Evolutionary conservation across 352 stramenopile species (phyloP), one percentile per base, ranked within the genome.

Genomic region (Elongisporangium undulatum): DNA sequence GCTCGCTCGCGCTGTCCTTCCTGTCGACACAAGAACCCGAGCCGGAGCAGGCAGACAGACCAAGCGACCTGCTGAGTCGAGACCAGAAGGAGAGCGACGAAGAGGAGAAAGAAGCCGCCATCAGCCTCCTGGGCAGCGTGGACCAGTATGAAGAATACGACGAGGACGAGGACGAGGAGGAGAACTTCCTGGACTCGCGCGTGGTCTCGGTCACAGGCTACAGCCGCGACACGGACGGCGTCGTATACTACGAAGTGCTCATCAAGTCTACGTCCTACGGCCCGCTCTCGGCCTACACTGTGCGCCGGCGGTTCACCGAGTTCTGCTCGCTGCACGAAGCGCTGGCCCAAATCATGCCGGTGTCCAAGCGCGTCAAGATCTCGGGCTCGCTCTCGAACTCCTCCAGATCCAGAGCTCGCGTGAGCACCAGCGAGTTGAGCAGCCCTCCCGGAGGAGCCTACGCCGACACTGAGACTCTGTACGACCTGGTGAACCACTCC

Each of bases 171-270:
- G 66, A 79, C 7, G 81, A 89, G 3, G 75, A 83, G 17, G 74
- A 89, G 21, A 89, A 92, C 60, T 92, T 92, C 64, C 75, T 92
- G 55, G 79, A 89, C 63, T 72, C 78, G 49, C 79, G 82, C 22
- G 59, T 83, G 19, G 82, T 78, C 0, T 85, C 74, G 8, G 79
- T 92, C 51, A 89, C 82, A 13, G 82, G 82, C 34, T 92, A 89
- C 72, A 88, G 79, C 45, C 74, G 80, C 41, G 82, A 89, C 59
- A 82, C 77, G 0, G 82, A 92, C 64, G 82, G 79, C 17, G 63
- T 92, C 53, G 78, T 90, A 16, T 92, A 90, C 65, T 92, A 92
- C 56, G 82, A 92, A 63, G 85, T 92, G 59, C 79, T 90, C 29
- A 76, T 92, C 54, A 68, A 78, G 49, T 89, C 76, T 7, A 72